Conservation (phyloP, 306 rosid species). For the Carpinus viminea region DNA sequence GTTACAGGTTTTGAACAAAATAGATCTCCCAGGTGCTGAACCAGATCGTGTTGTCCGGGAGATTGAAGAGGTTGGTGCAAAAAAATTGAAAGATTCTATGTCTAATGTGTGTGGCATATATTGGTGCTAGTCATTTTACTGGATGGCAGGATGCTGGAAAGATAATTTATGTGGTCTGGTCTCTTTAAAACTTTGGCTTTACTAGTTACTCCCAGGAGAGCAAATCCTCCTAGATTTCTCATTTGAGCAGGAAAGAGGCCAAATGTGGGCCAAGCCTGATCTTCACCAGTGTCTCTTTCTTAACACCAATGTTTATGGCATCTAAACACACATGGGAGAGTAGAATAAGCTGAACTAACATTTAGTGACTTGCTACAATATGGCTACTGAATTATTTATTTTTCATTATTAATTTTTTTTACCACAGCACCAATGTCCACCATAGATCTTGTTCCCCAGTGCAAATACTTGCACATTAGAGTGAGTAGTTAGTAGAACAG, state of each 20-base stretch:
- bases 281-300: neutral
- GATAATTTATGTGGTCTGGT: neutral
- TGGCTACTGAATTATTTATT: neutral
- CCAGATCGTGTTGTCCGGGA: slow-evolving; percentile 80
- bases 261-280: neutral
- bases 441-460: neutral
- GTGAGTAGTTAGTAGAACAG: neutral
- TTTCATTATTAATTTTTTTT: neutral
- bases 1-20: slow-evolving; percentile 84
- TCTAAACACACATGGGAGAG: neutral
- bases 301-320: neutral
- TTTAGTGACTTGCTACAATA: neutral
- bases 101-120: neutral
- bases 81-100: slow-evolving; percentile 4
- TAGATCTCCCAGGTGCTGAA: slow-evolving; percentile 97
- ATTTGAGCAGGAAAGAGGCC: neutral
- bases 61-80: slow-evolving; percentile 77
- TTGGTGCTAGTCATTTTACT: neutral
- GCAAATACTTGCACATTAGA: neutral
- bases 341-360: neutral
- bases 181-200: neutral
- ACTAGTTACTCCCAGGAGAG: neutral
- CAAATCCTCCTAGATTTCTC: neutral
- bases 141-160: neutral
- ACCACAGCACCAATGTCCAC: neutral